These are phyloP conservation scores for Breviolum minutum DNA, from an alignment of 73 alveolate genomes.

Conservation along the genomic window DNA sequence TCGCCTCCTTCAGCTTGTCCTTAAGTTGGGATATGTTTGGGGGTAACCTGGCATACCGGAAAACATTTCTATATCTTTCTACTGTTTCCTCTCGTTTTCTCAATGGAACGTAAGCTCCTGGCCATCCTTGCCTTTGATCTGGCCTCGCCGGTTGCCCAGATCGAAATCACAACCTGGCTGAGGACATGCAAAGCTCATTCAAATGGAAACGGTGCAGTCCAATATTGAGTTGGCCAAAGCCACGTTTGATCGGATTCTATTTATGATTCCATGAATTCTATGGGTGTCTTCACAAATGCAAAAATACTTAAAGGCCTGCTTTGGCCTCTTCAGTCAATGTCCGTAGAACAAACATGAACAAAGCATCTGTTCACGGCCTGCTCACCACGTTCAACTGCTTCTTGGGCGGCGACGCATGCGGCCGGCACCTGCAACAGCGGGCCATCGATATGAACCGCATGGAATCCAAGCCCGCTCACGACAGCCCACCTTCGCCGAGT, in stretches of 20 bases:
- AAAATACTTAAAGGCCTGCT: neutral
- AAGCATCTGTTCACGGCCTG: neutral
- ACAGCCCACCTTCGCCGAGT: conserved; percentile 30
- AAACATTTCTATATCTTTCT: neutral
- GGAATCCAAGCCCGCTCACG: neutral
- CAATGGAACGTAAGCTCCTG: neutral
- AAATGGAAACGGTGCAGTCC: too few species aligned
- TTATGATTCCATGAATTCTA: neutral
- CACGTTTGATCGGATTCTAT: too few species aligned
- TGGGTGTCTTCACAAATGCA: neutral
- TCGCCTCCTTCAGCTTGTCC: conserved; percentile 42
- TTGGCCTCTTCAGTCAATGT: neutral
- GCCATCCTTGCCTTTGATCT: conserved; percentile 25
- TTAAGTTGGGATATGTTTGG: neutral
- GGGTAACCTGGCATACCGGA: neutral
- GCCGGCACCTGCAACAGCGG: conserved; percentile 44
- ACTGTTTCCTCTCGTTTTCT: neutral
- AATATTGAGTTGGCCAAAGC: too few species aligned
- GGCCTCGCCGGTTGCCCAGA: conserved; percentile 67
- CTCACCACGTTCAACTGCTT: conserved; percentile 33
- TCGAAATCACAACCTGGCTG: conserved; percentile 44
- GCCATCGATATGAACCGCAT: neutral
- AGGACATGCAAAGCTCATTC: neutral
- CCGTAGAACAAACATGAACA: neutral
- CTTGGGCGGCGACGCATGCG: conserved; percentile 75